Evolutionary conservation across 768 basidiomycete genomes (phyloP).

Genomic region (Phaeotremella skinneri): DNA sequence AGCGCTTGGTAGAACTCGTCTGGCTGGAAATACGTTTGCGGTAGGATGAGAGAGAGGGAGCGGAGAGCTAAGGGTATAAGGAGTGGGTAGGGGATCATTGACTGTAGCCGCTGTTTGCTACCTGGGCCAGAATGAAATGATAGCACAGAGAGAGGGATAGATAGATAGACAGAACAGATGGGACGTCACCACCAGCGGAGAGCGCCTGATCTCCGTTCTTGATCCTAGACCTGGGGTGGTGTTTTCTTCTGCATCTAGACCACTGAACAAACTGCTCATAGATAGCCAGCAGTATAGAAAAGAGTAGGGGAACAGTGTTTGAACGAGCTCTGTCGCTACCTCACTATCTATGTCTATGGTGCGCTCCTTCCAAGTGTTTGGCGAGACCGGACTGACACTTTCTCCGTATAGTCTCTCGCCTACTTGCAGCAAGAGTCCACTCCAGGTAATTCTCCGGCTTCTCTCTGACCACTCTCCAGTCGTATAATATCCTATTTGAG

Average conservation of each 20-base stretch:
- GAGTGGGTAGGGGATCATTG: constrained; percentile 22
- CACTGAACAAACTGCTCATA: no score
- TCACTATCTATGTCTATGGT: no score
- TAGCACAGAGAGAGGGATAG: not conserved
- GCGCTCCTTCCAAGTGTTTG: no score
- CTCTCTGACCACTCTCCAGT: not conserved
- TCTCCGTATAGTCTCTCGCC: constrained; percentile 31
- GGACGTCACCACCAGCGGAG: no score
- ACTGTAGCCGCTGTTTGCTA: not conserved
- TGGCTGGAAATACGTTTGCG: constrained; percentile 88
- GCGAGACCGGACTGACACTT: no score
- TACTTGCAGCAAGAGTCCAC: constrained; percentile 46
- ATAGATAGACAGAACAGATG: not conserved
- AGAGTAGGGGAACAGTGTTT: no score
- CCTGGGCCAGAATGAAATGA: no score
- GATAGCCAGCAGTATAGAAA: no score
- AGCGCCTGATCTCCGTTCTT: no score
- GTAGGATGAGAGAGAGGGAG: constrained; percentile 59
- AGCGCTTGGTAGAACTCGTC: constrained; percentile 96
- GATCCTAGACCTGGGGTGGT: no score
- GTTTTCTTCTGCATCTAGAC: no score
- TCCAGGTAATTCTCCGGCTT: constrained; percentile 21
- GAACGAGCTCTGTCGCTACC: no score
- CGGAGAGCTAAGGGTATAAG: constrained; percentile 44
- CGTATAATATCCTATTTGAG: constrained; percentile 2